These are phyloP conservation scores for Cladorrhinum sp. DNA, from an alignment of 2,329 filamentous ascomycete genomes.

Conservation along the genomic window DNA sequence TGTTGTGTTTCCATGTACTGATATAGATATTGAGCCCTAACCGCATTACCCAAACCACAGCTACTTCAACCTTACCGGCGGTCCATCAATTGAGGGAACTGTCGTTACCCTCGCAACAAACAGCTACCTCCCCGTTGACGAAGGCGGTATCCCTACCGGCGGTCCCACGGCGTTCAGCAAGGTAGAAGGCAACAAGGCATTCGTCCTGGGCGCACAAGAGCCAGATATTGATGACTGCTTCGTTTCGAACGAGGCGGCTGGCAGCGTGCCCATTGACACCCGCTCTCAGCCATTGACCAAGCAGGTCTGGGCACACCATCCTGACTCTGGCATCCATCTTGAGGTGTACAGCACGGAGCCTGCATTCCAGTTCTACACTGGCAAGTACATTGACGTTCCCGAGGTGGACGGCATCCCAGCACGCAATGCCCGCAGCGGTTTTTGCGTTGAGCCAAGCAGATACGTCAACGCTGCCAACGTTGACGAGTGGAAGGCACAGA, in stretches of 20 bases:
- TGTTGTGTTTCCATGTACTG: neutral
- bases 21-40: neutral
- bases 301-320: conserved; percentile 71
- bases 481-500: conserved; percentile 74
- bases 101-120: conserved; percentile 64
- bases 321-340: conserved; percentile 71
- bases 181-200: conserved; percentile 62
- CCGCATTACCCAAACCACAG: conserved; percentile 30
- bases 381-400: conserved; percentile 77
- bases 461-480: conserved; percentile 88
- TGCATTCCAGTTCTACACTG: conserved; percentile 95
- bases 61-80: conserved; percentile 64
- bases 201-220: conserved; percentile 66
- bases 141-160: conserved; percentile 69
- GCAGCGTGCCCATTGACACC: conserved; percentile 62
- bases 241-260: conserved; percentile 64
- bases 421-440: conserved; percentile 67
- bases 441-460: conserved; percentile 89
- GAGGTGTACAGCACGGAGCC: conserved; percentile 91
- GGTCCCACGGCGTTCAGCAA: conserved; percentile 62
- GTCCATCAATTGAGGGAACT: conserved; percentile 52
- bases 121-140: conserved; percentile 70
- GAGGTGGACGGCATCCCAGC: conserved; percentile 60
- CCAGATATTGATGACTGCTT: conserved; percentile 92
- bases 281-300: conserved; percentile 59